Evolutionary conservation across 352 stramenopile genomes (phyloP), one percentile per base, ranked within the genome.

Genomic region (Pythium coloratum): DNA sequence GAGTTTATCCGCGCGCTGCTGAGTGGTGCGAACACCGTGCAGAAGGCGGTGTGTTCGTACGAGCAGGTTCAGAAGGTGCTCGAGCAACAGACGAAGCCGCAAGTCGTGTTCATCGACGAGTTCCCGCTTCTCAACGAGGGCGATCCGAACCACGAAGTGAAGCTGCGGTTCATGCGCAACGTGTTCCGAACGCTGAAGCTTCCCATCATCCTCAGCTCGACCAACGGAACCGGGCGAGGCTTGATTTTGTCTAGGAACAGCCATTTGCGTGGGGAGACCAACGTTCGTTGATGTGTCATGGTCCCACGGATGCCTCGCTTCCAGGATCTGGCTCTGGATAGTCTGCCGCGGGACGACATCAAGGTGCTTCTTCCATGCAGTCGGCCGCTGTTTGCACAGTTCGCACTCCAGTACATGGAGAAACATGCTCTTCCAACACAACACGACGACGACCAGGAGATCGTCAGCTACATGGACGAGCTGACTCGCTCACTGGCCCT

Each of bases 101-200:
- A 6, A 50, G 36, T 62, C n/a, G 16, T 62, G 1, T 51, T 51
- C 16, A 5, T 62, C 5, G 55, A 62, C 26, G 33, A 32, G 32
- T 59, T 46, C 9, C 55, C 28, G 28, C 3, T 30, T 6, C 28
- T 44, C 2, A 2, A 36, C n/a, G n/a, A 30, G 8, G n/a, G 6
- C 6, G 30, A 47, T 49, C 6, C n/a, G n/a, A n/a, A n/a, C n/a
- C n/a, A n/a, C n/a, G n/a, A n/a, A n/a, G 38, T 13, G 20, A 61
- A 61, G 33, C 28, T 14, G 13, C 55, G 28, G 18, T 51, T 50
- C n/a, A 50, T 50, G 42, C 42, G 42, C 16, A 50, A 50, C 42
- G 42, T 65, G 14, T 38, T 62, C 51, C 34, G 55, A n/a, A 24
- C 36, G 6, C 42, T 62, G 6, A 18, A 50, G 10, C 20, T 62